These are phyloP conservation scores for Oxyria digyna DNA, from an alignment of 148 eudicot genomes.

Conservation along the genomic window DNA sequence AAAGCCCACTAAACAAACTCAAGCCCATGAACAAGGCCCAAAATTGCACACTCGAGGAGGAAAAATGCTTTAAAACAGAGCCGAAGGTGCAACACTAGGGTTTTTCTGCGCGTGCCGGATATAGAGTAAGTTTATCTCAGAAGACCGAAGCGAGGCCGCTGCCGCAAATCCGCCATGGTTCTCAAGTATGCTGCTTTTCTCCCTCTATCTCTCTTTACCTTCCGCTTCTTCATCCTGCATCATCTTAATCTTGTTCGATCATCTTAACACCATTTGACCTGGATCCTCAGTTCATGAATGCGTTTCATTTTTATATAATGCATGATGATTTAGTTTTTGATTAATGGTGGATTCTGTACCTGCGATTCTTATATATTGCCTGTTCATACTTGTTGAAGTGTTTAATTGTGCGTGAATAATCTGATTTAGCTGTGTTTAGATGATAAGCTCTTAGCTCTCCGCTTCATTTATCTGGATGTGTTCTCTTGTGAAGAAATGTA, in stretches of 20 bases:
- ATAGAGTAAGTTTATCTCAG: not conserved
- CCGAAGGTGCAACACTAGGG: not conserved
- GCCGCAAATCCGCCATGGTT: slow-evolving; percentile 5
- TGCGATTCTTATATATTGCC: not conserved
- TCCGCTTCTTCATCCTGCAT: not conserved
- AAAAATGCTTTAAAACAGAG: not conserved
- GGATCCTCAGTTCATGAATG: not conserved
- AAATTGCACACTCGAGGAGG: not conserved
- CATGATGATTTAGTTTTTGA: not conserved
- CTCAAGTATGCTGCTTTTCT: not conserved
- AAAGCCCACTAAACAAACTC: not conserved
- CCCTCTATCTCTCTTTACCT: not conserved
- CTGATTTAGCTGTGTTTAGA: not conserved
- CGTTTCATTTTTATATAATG: not conserved
- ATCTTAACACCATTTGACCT: not conserved
- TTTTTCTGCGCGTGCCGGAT: slow-evolving; percentile 6
- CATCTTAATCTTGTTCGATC: not conserved
- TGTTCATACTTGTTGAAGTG: not conserved
- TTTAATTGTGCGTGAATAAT: not conserved
- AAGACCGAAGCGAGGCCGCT: not conserved
- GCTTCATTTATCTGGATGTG: not conserved
- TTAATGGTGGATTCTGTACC: not conserved
- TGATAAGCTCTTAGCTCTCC: not conserved
- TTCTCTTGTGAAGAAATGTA: not conserved
- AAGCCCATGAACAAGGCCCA: not conserved